These are phyloP conservation scores for Prototheca wickerhamii DNA, from an alignment of 163 green algal species.

Conservation along the genomic window DNA sequence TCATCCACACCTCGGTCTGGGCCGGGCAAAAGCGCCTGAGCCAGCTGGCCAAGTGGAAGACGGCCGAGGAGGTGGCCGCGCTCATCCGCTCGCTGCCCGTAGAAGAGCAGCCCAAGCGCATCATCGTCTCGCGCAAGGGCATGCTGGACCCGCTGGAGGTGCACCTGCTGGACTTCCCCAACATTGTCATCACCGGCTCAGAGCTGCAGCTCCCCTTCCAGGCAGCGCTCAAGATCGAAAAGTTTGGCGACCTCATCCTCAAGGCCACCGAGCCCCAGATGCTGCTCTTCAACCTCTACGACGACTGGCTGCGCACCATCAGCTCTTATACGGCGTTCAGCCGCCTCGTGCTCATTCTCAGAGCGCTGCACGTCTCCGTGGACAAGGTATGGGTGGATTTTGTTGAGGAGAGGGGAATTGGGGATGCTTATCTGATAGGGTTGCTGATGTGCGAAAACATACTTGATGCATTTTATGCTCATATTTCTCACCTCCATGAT, in stretches of 20 bases:
- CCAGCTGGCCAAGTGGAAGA: conserved; percentile 99
- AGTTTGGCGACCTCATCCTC: conserved; percentile 95
- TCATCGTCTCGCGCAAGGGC: conserved; percentile 97
- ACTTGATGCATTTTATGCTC: too few species aligned
- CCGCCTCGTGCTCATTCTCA: conserved; percentile 96
- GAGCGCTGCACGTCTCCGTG: conserved; percentile 93
- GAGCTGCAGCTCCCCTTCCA: conserved; percentile 99
- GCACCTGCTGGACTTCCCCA: conserved; percentile 98
- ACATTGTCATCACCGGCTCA: conserved; percentile 98
- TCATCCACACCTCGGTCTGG: conserved; percentile 95
- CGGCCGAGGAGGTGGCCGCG: conserved; percentile 90
- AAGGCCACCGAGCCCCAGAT: conserved; percentile 92
- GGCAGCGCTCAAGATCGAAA: conserved; percentile 97
- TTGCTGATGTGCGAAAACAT: too few species aligned
- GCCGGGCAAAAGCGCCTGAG: conserved; percentile 97
- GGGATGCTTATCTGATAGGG: not conserved
- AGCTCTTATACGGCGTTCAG: conserved; percentile 67
- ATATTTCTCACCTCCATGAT: too few species aligned
- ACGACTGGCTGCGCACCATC: conserved; percentile 98
- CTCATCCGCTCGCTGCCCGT: conserved; percentile 87
- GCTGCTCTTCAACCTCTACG: conserved; percentile 99
- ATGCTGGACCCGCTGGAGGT: conserved; percentile 99
- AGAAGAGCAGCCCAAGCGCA: conserved; percentile 98
- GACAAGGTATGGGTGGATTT: too few species aligned
- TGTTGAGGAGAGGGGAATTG: not conserved